These are phyloP conservation scores for Tetrahymena thermophila DNA, from an alignment of 73 alveolate species.

Conservation along the genomic window DNA sequence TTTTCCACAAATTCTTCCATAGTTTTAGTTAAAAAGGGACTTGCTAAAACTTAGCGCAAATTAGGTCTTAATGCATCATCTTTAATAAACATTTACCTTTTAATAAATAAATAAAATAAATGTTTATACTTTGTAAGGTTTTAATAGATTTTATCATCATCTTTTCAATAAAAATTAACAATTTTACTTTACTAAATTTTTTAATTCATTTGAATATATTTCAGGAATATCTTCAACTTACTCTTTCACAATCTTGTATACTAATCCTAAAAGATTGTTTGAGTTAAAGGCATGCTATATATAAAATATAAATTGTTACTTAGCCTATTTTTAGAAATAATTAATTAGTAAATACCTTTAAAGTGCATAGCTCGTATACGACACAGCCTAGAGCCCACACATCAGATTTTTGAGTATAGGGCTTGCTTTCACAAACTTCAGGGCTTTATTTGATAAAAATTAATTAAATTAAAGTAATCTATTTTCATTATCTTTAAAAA, in stretches of 20 bases:
- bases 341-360: slow-evolving; percentile 1
- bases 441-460: slow-evolving; percentile 6
- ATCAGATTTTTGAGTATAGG: slow-evolving; percentile 90
- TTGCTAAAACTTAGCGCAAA: slow-evolving; percentile 1
- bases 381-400: slow-evolving; percentile 98
- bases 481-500: not conserved
- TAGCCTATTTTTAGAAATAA: not conserved
- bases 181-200: slow-evolving; percentile 11
- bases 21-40: slow-evolving; percentile 1
- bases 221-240: slow-evolving; percentile 79
- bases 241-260: slow-evolving; percentile 75
- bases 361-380: slow-evolving; percentile 90
- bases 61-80: slow-evolving; percentile 7
- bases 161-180: not conserved
- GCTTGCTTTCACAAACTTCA: slow-evolving; percentile 90
- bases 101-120: too few relatives aligned
- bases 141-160: too few relatives aligned
- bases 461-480: not conserved
- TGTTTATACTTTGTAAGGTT: too few relatives aligned
- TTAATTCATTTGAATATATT: slow-evolving; percentile 51
- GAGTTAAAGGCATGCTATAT: slow-evolving; percentile 91
- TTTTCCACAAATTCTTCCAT: slow-evolving; percentile 17
- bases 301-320: not conserved
- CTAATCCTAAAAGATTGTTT: slow-evolving; percentile 81
- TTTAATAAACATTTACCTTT: slow-evolving; percentile 1